phyloP scores from a whole-genome alignment of 306 rosid species.

The Canavalia gladiata region DNA sequence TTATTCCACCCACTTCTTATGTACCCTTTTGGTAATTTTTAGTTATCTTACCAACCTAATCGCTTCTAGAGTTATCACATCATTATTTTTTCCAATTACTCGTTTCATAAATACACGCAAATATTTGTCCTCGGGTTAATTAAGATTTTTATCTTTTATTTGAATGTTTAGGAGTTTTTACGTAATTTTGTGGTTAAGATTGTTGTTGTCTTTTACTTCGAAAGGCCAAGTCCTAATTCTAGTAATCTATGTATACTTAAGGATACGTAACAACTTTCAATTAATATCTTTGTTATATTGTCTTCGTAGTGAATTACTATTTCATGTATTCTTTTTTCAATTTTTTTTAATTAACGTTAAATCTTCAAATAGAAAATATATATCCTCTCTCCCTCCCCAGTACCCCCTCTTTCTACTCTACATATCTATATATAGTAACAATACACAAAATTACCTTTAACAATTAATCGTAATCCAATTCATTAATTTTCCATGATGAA shows the following conservation, averaged over 20 bases:
- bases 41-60: constrained; percentile 29
- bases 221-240: constrained; percentile 40
- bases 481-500: neutral
- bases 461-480: neutral
- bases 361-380: neutral
- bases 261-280: constrained; percentile 40
- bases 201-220: constrained; percentile 46
- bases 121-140: constrained; percentile 44
- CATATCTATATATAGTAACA: neutral
- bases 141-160: constrained; percentile 42
- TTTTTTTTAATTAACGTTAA: neutral
- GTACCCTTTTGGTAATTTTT: constrained; percentile 42
- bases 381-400: neutral
- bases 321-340: neutral
- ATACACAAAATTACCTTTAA: neutral
- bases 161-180: constrained; percentile 11
- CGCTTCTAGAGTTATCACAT: constrained; percentile 21
- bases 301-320: neutral
- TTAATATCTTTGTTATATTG: constrained; percentile 19
- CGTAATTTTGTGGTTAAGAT: constrained; percentile 21
- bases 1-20: constrained; percentile 42
- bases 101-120: constrained; percentile 45
- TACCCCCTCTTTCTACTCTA: neutral
- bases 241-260: constrained; percentile 35
- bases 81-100: constrained; percentile 23